Conservation (phyloP, 2,329 filamentous ascomycete genomes). For the Fragosphaeria purpurea region DNA sequence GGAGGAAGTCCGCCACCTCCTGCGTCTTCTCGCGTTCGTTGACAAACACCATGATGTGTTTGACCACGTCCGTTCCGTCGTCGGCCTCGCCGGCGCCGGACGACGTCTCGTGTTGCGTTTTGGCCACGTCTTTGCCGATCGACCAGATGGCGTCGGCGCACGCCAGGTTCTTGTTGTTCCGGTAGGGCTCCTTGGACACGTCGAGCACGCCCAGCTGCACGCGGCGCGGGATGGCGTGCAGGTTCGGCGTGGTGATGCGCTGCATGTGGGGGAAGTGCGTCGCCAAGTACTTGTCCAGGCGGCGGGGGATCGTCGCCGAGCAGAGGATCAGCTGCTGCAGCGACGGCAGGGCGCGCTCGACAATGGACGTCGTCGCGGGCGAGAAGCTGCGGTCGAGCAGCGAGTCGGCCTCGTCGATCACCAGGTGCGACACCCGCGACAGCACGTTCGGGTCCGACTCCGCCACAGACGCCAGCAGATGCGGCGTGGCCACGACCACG, state of each 20-base stretch:
- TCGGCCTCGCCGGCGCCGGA: constrained; percentile 26
- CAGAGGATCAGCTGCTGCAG: constrained; percentile 82
- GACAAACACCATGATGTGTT: constrained; percentile 50
- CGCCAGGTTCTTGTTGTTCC: constrained; percentile 83
- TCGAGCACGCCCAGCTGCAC: constrained; percentile 92
- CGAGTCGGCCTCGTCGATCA: constrained; percentile 94
- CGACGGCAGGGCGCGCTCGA: constrained; percentile 72
- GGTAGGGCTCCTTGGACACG: constrained; percentile 83
- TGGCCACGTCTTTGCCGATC: constrained; percentile 66
- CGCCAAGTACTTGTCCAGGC: constrained; percentile 76
- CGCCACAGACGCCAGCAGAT: constrained; percentile 78
- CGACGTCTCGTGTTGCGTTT: constrained; percentile 32
- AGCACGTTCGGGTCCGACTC: constrained; percentile 86
- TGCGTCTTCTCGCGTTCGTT: constrained; percentile 40
- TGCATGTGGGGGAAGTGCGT: constrained; percentile 72
- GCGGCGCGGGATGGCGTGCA: constrained; percentile 89
- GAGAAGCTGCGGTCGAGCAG: constrained; percentile 89
- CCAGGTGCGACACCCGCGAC: constrained; percentile 77
- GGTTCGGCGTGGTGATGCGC: constrained; percentile 85
- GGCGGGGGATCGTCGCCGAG: constrained; percentile 88
- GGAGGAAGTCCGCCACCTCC: constrained; percentile 69
- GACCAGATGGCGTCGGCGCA: constrained; percentile 93
- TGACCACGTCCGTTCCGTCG: constrained; percentile 53
- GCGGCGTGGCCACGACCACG: constrained; percentile 77
- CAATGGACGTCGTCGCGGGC: constrained; percentile 68